phyloP scores from a whole-genome alignment of 441 rosid species.

The Erodium chrysanthum region DNA sequence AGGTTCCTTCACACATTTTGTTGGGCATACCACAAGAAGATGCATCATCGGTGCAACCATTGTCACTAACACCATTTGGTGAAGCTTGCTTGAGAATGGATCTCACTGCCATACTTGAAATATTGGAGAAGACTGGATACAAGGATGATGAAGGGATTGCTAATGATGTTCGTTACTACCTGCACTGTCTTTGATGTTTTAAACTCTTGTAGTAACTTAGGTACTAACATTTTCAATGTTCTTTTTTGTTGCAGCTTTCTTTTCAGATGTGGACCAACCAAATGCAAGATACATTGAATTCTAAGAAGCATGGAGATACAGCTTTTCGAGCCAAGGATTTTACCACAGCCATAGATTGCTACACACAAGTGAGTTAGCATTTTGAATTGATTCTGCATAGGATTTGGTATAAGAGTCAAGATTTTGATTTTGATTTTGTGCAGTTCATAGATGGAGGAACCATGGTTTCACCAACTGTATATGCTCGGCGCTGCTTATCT shows the following conservation, averaged over 20 bases:
- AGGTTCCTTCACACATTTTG: constrained; percentile 68
- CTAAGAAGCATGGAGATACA: constrained; percentile 73
- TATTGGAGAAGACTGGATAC: constrained; percentile 73
- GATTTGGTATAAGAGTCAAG: too few relatives aligned
- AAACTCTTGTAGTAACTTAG: too few relatives aligned
- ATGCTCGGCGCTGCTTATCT: constrained; percentile 78
- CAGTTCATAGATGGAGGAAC: constrained; percentile 90
- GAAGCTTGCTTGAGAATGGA: constrained; percentile 87
- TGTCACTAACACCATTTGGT: constrained; percentile 58
- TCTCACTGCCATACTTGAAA: constrained; percentile 75
- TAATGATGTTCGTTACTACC: constrained; percentile 49
- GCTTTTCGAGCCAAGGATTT: constrained; percentile 75
- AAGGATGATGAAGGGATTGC: constrained; percentile 82
- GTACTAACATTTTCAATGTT: too few relatives aligned
- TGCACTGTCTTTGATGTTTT: too few relatives aligned
- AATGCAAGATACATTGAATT: constrained; percentile 76
- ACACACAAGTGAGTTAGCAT: constrained; percentile 57
- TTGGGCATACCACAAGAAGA: constrained; percentile 68
- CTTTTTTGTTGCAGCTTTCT: constrained; percentile 52
- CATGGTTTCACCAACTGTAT: constrained; percentile 82
- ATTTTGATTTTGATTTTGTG: too few relatives aligned
- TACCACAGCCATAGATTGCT: constrained; percentile 54
- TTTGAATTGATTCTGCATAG: background rate
- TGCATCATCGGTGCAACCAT: constrained; percentile 36
- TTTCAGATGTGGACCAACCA: constrained; percentile 89